Evolutionary conservation across 495 filamentous ascomycete genomes (phyloP).

Genomic region (Penicillium lagena): DNA sequence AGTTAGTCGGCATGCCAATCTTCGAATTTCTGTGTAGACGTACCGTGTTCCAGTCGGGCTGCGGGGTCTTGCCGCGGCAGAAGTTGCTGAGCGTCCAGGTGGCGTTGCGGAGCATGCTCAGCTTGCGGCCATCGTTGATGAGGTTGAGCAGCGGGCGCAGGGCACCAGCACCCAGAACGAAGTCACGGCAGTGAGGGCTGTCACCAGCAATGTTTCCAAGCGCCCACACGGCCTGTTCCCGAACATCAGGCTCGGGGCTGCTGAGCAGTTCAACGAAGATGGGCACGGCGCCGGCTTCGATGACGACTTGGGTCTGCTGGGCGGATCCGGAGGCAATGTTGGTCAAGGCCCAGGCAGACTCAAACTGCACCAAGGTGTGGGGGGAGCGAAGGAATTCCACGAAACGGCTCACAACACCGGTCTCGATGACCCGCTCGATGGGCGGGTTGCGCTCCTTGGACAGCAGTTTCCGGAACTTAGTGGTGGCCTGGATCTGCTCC

Average conservation of each 20-base stretch:
- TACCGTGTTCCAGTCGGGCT: slow-evolving; percentile 96
- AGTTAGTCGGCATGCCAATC: not conserved
- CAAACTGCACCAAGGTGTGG: slow-evolving; percentile 97
- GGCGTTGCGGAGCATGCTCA: slow-evolving; percentile 98
- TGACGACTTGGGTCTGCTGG: slow-evolving; percentile 96
- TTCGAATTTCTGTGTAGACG: slow-evolving; percentile 1
- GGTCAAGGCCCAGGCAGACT: slow-evolving; percentile 98
- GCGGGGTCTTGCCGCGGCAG: slow-evolving; percentile 98
- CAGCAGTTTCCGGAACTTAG: slow-evolving; percentile 95
- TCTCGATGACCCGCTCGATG: slow-evolving; percentile 98
- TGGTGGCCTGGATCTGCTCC: slow-evolving; percentile 95
- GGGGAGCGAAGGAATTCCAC: slow-evolving; percentile 98
- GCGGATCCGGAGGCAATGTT: slow-evolving; percentile 99
- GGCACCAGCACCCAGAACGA: slow-evolving; percentile 83
- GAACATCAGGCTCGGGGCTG: slow-evolving; percentile 95
- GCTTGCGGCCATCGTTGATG: slow-evolving; percentile 94
- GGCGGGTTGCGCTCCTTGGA: slow-evolving; percentile 99
- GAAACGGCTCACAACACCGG: slow-evolving; percentile 93
- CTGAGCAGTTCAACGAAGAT: slow-evolving; percentile 95
- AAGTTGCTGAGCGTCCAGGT: slow-evolving; percentile 99
- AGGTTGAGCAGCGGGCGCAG: slow-evolving; percentile 82
- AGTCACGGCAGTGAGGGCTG: slow-evolving; percentile 94
- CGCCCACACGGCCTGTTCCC: slow-evolving; percentile 98
- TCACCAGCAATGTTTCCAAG: slow-evolving; percentile 99
- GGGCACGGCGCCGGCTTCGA: slow-evolving; percentile 95